Percentiles rank a stretch among this genome's conserved stretches.
These are phyloP conservation scores for Talaromyces nanjingensis DNA, from an alignment of 495 filamentous ascomycete species.

Conservation along the genomic window DNA sequence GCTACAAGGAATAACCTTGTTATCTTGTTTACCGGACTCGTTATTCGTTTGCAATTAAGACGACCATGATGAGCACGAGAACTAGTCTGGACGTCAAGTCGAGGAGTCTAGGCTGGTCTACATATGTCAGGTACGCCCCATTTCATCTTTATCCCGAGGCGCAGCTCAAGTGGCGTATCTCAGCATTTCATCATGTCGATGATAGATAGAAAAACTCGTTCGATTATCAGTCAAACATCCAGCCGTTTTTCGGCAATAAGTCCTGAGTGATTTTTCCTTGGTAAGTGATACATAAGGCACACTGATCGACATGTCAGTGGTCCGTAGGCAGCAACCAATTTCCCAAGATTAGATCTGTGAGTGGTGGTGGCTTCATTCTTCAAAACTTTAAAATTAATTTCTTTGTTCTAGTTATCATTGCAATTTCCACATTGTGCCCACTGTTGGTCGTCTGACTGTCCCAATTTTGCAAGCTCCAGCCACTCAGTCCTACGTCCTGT, in stretches of 20 bases:
- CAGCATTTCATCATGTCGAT: not conserved
- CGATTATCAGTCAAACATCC: not conserved
- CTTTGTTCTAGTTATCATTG: not conserved
- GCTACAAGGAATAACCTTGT: not conserved
- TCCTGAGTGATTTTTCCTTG: not conserved
- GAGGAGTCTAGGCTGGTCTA: not conserved
- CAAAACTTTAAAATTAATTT: not conserved
- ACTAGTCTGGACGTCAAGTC: not conserved
- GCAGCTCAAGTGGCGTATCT: not conserved
- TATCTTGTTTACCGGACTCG: not conserved
- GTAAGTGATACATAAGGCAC: not conserved
- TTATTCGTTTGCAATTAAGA: not conserved
- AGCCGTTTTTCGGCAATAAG: not conserved
- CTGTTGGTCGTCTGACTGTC: not conserved
- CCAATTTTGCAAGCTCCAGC: not conserved
- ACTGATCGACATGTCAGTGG: not conserved
- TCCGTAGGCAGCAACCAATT: not conserved
- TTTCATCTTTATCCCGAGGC: not conserved
- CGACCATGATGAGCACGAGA: not conserved
- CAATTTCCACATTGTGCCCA: not conserved
- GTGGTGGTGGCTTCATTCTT: not conserved
- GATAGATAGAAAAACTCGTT: not conserved
- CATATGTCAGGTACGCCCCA: not conserved
- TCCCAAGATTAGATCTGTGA: not conserved
- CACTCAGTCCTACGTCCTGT: not conserved